Base-by-base conservation (phyloP, 139 green algal species). In the Choricystis sp. region DNA sequence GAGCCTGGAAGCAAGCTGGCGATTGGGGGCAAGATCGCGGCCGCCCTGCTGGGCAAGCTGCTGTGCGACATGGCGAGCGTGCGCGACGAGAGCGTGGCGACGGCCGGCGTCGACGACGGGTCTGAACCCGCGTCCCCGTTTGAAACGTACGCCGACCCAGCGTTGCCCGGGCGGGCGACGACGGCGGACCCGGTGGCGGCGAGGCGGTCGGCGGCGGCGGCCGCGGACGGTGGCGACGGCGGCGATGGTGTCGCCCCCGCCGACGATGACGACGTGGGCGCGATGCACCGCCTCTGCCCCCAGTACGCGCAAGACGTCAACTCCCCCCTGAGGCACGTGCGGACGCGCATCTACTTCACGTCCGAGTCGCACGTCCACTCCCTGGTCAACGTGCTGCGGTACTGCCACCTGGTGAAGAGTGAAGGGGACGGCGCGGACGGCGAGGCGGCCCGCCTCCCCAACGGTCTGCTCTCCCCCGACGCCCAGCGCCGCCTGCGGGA, bases 291-390 rank as follows among this genome's bases (percentile, higher is more conserved):
- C 19, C 74, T 94, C 31, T 92, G 82, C 70, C 86, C 85, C 52
- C 87, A 82, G 16, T 97, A 95, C 64, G 89, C 91, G 26, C 77
- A 85, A 29, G 83, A 94, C 73, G 86, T 98, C 61, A 94, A 95
- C 77, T 93, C 84, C 4, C 89, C 90, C 1, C 77, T 94, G 65
- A 77, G 92, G n/a, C 92, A 97, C 68, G 91, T 98, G 56, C 83
- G 91, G 59, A 97, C 92, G 9, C 85, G 92, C 73, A 90, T 98
- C 77, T 98, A 98, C 85, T 98, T 97, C 79, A 98, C 92, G 16
- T 91, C 79, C 19, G 89, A 96, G 78, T 86, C 71, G 1, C 92
- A 98, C 73, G 87, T 96, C 62, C 92, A 97, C 75, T 92, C 86
- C 4, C 76, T 98, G 26, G 70, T 97, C 66, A 97, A 97, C 69